These are phyloP conservation scores for Colletotrichum orbiculare DNA, from an alignment of 2,329 filamentous ascomycete genomes.

Conservation along the genomic window DNA sequence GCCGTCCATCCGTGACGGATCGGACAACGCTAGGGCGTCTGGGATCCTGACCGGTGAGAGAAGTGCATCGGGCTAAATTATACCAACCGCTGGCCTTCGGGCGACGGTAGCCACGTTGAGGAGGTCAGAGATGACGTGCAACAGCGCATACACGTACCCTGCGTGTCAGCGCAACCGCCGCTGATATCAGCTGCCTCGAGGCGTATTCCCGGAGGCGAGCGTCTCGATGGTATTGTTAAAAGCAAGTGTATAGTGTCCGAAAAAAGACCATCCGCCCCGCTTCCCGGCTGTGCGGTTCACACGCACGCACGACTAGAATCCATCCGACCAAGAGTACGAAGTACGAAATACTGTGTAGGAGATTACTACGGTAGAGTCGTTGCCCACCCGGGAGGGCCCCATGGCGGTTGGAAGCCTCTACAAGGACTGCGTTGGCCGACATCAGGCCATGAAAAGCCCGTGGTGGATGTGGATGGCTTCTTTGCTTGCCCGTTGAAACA, in stretches of 20 bases:
- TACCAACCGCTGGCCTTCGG: conserved; percentile 6
- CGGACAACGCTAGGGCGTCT: conserved; percentile 1
- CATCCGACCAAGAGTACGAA: conserved; percentile 13
- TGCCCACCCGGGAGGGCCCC: conserved; percentile 16
- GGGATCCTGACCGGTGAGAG: conserved; percentile 23
- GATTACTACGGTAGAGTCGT: conserved; percentile 1
- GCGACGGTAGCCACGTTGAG: conserved; percentile 9
- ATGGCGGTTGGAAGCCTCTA: conserved; percentile 17
- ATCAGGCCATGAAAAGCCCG: conserved; percentile 21
- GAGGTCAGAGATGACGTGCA: conserved; percentile 8
- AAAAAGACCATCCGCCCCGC: conserved; percentile 29
- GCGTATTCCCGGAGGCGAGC: conserved; percentile 16
- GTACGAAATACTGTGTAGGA: too few species aligned
- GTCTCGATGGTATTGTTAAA: conserved; percentile 26
- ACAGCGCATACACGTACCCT: neutral
- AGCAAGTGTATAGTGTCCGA: conserved; percentile 27
- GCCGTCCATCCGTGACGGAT: conserved; percentile 17
- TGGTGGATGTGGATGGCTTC: conserved; percentile 1
- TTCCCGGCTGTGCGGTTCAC: conserved; percentile 30
- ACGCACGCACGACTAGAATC: conserved; percentile 8
- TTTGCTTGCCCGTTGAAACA: conserved; percentile 30
- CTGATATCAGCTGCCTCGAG: conserved; percentile 10
- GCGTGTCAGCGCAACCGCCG: conserved; percentile 6
- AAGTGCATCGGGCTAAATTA: conserved; percentile 21
- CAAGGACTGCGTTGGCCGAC: neutral